Conservation (phyloP, 345 rosid genomes). For the Rhizophora apiculata region DNA sequence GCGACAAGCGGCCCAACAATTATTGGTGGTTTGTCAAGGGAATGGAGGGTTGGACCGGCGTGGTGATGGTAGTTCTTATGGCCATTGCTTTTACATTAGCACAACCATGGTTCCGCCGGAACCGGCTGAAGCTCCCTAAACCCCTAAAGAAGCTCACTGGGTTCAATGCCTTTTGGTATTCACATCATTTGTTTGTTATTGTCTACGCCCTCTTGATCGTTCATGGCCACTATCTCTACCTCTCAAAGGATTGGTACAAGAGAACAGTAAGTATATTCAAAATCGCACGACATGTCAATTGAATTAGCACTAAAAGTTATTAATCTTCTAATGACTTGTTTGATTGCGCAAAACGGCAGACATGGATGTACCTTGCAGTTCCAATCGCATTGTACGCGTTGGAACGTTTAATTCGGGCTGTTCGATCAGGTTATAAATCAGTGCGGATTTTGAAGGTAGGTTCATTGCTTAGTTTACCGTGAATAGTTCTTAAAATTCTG, state of each 20-base stretch:
- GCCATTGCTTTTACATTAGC: slow-evolving; percentile 56
- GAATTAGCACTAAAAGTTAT: not conserved
- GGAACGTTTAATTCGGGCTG: slow-evolving; percentile 58
- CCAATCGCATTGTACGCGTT: slow-evolving; percentile 53
- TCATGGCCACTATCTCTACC: slow-evolving; percentile 60
- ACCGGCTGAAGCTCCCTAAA: slow-evolving; percentile 54
- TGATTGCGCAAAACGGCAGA: slow-evolving; percentile 32
- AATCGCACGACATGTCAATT: not conserved
- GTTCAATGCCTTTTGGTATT: slow-evolving; percentile 85
- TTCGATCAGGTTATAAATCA: slow-evolving; percentile 58
- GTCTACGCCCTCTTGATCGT: slow-evolving; percentile 66
- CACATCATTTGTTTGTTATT: slow-evolving; percentile 72
- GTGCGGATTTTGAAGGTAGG: slow-evolving; percentile 67
- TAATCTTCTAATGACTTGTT: no score
- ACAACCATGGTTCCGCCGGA: slow-evolving; percentile 75
- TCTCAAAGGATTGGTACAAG: slow-evolving; percentile 68
- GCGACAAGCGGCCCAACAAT: slow-evolving; percentile 50
- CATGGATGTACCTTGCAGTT: slow-evolving; percentile 86
- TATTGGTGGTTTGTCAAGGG: slow-evolving; percentile 84
- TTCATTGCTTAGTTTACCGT: not conserved
- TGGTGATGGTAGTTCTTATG: slow-evolving; percentile 72
- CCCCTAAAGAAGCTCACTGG: slow-evolving; percentile 59
- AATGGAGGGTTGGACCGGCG: slow-evolving; percentile 68
- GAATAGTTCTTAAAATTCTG: no score
- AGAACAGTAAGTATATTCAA: slow-evolving; percentile 46